These are phyloP conservation scores for California macrophylla DNA, from an alignment of 441 rosid species.

Conservation along the genomic window DNA sequence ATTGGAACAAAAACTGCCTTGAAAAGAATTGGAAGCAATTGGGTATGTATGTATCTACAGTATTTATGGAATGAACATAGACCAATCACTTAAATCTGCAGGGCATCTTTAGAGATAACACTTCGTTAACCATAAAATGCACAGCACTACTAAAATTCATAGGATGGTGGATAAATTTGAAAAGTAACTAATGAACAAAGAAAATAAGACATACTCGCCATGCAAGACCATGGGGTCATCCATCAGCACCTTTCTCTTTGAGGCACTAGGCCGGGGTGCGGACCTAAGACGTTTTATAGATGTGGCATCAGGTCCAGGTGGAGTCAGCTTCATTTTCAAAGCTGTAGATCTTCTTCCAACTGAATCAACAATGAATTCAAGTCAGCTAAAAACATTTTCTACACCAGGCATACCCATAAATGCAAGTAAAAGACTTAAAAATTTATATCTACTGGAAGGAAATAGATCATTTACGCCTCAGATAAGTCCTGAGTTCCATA, in stretches of 20 bases:
- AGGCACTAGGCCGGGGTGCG: conserved; percentile 46
- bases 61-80: not conserved
- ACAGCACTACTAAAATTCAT: not conserved
- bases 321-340: conserved; percentile 72
- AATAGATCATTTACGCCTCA: not conserved
- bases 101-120: not conserved
- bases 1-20: no score
- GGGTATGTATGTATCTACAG: no score
- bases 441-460: not conserved
- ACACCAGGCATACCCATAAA: not conserved
- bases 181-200: not conserved
- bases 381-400: not conserved
- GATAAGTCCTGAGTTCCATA: not conserved
- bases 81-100: not conserved
- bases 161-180: not conserved
- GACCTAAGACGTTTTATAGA: conserved; percentile 53
- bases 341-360: conserved; percentile 78
- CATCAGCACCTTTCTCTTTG: conserved; percentile 87
- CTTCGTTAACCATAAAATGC: not conserved
- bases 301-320: conserved; percentile 46
- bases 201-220: conserved; percentile 75
- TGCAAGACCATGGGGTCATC: conserved; percentile 93
- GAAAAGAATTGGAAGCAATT: no score
- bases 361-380: conserved; percentile 25
- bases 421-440: not conserved